These are phyloP conservation scores for Aspergillus flavus DNA, from an alignment of 2,329 filamentous ascomycete genomes.

Conservation along the genomic window DNA sequence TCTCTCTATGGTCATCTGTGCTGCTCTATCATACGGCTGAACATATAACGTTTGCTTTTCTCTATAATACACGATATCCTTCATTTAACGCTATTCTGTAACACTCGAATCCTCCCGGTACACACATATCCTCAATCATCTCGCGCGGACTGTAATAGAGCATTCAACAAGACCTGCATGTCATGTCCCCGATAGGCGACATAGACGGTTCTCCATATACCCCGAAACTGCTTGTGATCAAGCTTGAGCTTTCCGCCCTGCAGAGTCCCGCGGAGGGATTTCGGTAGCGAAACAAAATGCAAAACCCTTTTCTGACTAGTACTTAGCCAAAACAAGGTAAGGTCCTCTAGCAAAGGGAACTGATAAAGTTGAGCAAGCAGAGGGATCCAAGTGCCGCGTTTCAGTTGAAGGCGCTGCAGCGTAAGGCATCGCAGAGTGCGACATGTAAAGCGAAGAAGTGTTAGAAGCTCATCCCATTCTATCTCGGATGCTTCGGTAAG, in stretches of 20 bases:
- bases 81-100: not conserved
- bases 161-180: not conserved
- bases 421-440: not conserved
- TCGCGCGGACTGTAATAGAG: not conserved
- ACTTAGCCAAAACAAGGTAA: not conserved
- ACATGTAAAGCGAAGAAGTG: not conserved
- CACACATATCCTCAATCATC: not conserved
- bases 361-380: not conserved
- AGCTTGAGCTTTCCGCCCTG: too few relatives aligned
- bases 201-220: not conserved
- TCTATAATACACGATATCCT: not conserved
- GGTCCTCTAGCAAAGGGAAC: not conserved
- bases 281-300: not conserved
- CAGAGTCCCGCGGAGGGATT: not conserved
- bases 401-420: not conserved
- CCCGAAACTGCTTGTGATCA: not conserved
- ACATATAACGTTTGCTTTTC: too few relatives aligned
- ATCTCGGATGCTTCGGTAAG: not conserved
- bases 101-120: not conserved
- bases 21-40: too few relatives aligned
- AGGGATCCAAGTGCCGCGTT: not conserved
- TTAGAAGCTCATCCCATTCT: not conserved
- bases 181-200: not conserved
- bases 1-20: too few relatives aligned
- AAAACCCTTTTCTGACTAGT: not conserved